These are phyloP conservation scores for Secale cereale DNA, from an alignment of 176 grass and related monocot genomes.

Conservation along the genomic window DNA sequence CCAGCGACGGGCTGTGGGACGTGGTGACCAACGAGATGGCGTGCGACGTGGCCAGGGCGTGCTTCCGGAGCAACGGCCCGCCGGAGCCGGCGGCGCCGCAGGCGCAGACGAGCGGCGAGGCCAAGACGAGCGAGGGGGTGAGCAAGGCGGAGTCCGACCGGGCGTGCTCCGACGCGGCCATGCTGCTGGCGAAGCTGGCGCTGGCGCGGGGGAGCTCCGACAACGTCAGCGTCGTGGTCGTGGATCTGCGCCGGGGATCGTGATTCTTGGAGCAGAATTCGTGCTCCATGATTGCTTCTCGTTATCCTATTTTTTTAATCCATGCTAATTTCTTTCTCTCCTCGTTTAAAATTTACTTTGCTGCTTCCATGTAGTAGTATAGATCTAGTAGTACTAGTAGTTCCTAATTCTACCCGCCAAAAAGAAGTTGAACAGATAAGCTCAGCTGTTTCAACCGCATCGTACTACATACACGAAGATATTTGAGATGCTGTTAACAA, in stretches of 20 bases:
- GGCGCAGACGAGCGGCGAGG: no score
- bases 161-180: constrained; percentile 76
- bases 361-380: background rate
- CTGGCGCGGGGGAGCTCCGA: constrained; percentile 82
- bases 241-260: constrained; percentile 61
- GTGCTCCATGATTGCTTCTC: constrained; percentile 21
- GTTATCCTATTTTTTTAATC: background rate
- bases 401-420: background rate
- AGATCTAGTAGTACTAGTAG: background rate
- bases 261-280: constrained; percentile 30
- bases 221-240: constrained; percentile 80
- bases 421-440: background rate
- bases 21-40: constrained; percentile 91
- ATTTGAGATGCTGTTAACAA: background rate
- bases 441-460: background rate
- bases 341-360: background rate
- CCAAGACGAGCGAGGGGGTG: background rate
- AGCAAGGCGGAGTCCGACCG: constrained; percentile 44
- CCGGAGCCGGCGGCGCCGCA: background rate
- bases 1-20: constrained; percentile 95
- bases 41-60: constrained; percentile 68
- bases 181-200: constrained; percentile 90
- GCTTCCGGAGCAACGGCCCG: constrained; percentile 57
- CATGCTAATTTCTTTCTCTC: background rate
- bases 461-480: background rate